Base-by-base conservation (phyloP, 441 rosid species). In the Gossypium schwendimanii region DNA sequence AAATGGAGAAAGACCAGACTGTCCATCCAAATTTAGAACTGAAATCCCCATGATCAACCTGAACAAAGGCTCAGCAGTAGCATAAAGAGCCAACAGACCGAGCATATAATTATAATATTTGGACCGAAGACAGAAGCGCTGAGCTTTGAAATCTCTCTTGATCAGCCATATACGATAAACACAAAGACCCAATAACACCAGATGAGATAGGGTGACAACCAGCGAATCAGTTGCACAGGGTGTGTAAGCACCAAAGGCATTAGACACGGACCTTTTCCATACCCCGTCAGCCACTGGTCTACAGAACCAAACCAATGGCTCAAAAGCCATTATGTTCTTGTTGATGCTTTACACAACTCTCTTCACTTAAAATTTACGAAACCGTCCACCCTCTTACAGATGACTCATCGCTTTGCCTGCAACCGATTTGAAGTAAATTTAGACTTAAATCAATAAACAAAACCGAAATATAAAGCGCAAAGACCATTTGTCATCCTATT, bases 241-340 rank as follows among this genome's bases (percentile, higher is more conserved):
- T 61, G 97, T 93, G 85, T 89, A 93, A 20, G 86, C 88, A 58
- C 99, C 99, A 76, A 96, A 91, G 24, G 97, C 97, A 80, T 88
- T 90, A 74, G 86, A 87, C 67, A 84, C 97, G 10, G 82, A 81
- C 72, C 80, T 89, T 7, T 93, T 74, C 99, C 99, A 96, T 68
- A 81, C 66, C 70, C 97, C 98, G 86, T 82, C 76, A 2, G 80
- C 66, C 84, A 85, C 94, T 2, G 97, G 99, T 75, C 73, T 84
- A 66, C 99, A 96, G 71, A 85, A 93, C 98, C 98, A 96, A 52
- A 76, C 89, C 82, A 93, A 79, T 20, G 86, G 90, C 76, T 81
- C 64, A 76, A 89, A 89, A 8, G 86, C 89, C 98, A 93, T 92
- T 69, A n/a, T 89, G 69, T 73, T 72, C 70, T 78, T 52, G 20